Evolutionary conservation across 495 filamentous ascomycete genomes (phyloP).

Genomic region (Rhypophila decipiens): DNA sequence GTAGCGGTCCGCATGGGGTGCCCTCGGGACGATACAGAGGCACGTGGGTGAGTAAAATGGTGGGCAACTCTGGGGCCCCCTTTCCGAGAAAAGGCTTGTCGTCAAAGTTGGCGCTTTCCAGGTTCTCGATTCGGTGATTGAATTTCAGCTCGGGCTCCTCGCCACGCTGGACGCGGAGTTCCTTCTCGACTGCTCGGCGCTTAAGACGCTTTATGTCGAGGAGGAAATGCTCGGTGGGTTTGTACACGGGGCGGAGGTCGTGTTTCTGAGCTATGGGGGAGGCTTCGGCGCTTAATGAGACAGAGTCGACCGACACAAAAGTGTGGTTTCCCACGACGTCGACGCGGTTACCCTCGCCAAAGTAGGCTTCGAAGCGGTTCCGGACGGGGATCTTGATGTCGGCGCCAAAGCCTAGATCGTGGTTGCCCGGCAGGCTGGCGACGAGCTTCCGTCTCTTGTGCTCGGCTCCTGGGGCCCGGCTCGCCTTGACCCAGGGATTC

Average conservation of each 20-base stretch:
- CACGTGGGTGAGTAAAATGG: slow-evolving; percentile 83
- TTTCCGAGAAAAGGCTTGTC: slow-evolving; percentile 33
- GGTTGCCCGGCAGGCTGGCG: slow-evolving; percentile 83
- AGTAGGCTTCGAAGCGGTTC: slow-evolving; percentile 77
- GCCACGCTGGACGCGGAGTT: slow-evolving; percentile 47
- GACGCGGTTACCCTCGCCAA: slow-evolving; percentile 81
- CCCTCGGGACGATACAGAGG: slow-evolving; percentile 75
- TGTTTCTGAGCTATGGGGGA: slow-evolving; percentile 36
- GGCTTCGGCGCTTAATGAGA: slow-evolving; percentile 70
- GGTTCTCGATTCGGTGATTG: slow-evolving; percentile 46
- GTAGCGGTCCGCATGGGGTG: slow-evolving; percentile 84
- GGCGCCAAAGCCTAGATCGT: slow-evolving; percentile 89
- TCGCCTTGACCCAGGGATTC: slow-evolving; percentile 48
- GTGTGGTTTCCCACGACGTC: slow-evolving; percentile 93
- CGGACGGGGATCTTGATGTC: slow-evolving; percentile 74
- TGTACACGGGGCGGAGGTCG: slow-evolving; percentile 56
- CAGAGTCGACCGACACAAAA: slow-evolving; percentile 83
- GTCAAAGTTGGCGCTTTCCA: slow-evolving; percentile 34
- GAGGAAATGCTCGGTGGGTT: slow-evolving; percentile 71
- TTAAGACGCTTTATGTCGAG: slow-evolving; percentile 49
- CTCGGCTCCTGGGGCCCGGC: slow-evolving; percentile 25
- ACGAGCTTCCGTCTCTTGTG: slow-evolving; percentile 60
- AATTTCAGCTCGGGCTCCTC: slow-evolving; percentile 43
- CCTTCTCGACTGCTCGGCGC: slow-evolving; percentile 46
- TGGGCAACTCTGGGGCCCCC: slow-evolving; percentile 57